Percentiles rank a stretch among this genome's conserved stretches.
Evolutionary conservation across 306 rosid species (phyloP).

Genomic region (Prunus persica): DNA sequence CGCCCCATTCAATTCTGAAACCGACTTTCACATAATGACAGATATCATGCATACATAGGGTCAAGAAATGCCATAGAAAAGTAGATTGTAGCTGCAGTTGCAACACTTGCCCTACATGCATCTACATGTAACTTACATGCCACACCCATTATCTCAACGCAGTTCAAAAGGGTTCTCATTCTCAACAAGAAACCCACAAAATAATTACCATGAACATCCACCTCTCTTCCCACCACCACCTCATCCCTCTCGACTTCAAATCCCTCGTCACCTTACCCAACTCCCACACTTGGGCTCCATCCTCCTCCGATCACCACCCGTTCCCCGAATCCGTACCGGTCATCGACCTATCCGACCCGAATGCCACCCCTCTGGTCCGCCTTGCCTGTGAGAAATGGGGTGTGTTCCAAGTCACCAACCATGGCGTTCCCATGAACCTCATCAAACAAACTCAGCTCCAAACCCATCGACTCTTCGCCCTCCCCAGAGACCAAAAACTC

Average conservation of each 20-base stretch:
- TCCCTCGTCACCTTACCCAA: slow-evolving; percentile 26
- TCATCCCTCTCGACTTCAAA: slow-evolving; percentile 36
- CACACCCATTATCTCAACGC: too few species aligned
- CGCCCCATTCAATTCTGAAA: not conserved
- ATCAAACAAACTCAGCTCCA: slow-evolving; percentile 20
- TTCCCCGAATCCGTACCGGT: slow-evolving; percentile 20
- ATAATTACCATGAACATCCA: not conserved
- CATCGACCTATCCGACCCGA: slow-evolving; percentile 32
- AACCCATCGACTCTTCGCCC: slow-evolving; percentile 23
- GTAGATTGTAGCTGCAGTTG: not conserved
- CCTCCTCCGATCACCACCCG: not conserved
- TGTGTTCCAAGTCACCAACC: slow-evolving; percentile 42
- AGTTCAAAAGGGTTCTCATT: too few species aligned
- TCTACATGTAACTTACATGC: too few species aligned
- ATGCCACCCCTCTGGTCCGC: slow-evolving; percentile 22
- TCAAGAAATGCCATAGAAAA: not conserved
- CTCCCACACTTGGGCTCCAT: slow-evolving; percentile 33
- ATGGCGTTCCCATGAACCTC: slow-evolving; percentile 32
- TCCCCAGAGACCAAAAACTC: slow-evolving; percentile 38
- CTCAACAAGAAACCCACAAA: not conserved
- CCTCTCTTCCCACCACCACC: slow-evolving; percentile 9
- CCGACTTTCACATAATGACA: not conserved
- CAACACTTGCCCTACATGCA: too few species aligned
- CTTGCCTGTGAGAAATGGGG: slow-evolving; percentile 45
- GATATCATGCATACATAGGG: not conserved